A percentile compares a stretch with the other conserved stretches of the same genome.
Evolutionary conservation across 2,329 filamentous ascomycete species (phyloP).

Genomic region (Trichoderma lentiforme): DNA sequence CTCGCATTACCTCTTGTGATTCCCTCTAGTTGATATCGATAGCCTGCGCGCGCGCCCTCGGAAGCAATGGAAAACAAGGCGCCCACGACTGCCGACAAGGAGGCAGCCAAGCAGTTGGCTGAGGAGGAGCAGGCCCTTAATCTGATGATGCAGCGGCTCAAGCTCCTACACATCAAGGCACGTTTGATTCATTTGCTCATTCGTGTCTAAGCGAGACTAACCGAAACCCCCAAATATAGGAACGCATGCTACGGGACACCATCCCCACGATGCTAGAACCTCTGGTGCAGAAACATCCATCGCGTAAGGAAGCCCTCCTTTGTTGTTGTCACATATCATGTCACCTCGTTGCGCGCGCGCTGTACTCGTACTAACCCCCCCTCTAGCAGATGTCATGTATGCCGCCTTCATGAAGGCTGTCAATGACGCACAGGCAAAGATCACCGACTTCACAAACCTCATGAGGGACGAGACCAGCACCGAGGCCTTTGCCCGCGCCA

Average conservation of each 20-base stretch:
- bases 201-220: slow-evolving; percentile 20
- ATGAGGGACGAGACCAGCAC: slow-evolving; percentile 46
- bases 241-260: slow-evolving; percentile 35
- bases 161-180: slow-evolving; percentile 55
- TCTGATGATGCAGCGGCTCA: slow-evolving; percentile 48
- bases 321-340: background rate
- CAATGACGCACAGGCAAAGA: slow-evolving; percentile 45
- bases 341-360: background rate
- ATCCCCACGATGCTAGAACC: slow-evolving; percentile 44
- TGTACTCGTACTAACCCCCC: background rate
- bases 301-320: slow-evolving; percentile 42
- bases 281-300: slow-evolving; percentile 46
- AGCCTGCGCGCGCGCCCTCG: background rate
- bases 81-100: slow-evolving; percentile 23
- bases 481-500: slow-evolving; percentile 50
- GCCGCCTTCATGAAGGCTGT: slow-evolving; percentile 47
- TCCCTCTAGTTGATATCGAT: background rate
- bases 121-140: slow-evolving; percentile 51
- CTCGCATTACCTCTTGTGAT: background rate
- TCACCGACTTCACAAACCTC: slow-evolving; percentile 49
- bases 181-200: background rate
- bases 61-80: slow-evolving; percentile 21
- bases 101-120: slow-evolving; percentile 29
- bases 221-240: slow-evolving; percentile 25
- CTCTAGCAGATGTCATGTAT: slow-evolving; percentile 22